Evolutionary conservation across 169 alveolate genomes (phyloP).

Genomic region (Prorocentrum cordatum): DNA sequence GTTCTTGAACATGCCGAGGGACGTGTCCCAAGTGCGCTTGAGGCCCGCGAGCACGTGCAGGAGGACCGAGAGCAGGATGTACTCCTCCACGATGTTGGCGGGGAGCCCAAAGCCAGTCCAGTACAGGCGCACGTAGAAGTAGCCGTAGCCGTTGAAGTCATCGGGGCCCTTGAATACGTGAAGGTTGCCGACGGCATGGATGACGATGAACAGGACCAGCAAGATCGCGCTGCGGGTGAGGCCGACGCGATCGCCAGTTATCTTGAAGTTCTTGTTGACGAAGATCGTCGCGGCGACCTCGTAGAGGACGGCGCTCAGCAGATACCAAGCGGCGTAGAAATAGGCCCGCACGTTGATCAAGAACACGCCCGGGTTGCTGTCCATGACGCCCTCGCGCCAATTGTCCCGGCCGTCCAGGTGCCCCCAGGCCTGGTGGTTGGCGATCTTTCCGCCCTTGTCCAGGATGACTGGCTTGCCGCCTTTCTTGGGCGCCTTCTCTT

Average conservation of each 20-base stretch:
- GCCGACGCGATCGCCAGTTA: conserved; percentile 66
- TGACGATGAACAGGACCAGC: conserved; percentile 65
- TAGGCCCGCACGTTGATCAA: conserved; percentile 26
- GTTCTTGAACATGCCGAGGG: neutral
- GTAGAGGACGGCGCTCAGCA: conserved; percentile 28
- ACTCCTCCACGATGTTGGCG: conserved; percentile 71
- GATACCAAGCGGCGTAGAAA: conserved; percentile 28
- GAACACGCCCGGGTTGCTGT: conserved; percentile 21
- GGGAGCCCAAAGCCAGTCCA: conserved; percentile 66
- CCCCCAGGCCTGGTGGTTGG: conserved; percentile 42
- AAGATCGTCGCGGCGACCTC: conserved; percentile 64
- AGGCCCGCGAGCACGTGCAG: conserved; percentile 70
- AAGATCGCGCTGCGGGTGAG: conserved; percentile 71
- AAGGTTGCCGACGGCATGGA: conserved; percentile 71
- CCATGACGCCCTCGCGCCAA: conserved; percentile 12
- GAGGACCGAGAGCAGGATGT: conserved; percentile 58
- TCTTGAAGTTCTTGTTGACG: conserved; percentile 63
- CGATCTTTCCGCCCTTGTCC: conserved; percentile 17
- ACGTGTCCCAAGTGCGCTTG: conserved; percentile 70
- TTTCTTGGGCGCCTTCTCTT: neutral
- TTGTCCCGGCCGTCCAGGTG: conserved; percentile 13
- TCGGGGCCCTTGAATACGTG: conserved; percentile 72
- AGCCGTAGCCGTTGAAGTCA: conserved; percentile 72
- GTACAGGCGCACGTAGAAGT: conserved; percentile 70
- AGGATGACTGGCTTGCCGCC: too few relatives aligned